Conservation (phyloP, 306 rosid genomes). For the Quercus engelmannii region DNA sequence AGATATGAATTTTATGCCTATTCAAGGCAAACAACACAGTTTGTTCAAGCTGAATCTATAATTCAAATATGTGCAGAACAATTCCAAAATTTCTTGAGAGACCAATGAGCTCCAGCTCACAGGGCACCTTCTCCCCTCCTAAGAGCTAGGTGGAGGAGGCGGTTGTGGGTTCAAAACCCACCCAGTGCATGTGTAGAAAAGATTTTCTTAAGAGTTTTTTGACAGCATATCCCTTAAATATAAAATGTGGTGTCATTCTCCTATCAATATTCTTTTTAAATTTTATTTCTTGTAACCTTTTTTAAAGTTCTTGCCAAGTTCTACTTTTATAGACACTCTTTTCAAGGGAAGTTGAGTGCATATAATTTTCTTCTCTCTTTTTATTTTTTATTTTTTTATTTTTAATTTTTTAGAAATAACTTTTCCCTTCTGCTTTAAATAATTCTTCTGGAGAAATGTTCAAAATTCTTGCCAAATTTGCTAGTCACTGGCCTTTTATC, state of each 20-base stretch:
- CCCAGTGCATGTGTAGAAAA: too few relatives aligned
- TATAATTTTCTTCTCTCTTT: too few relatives aligned
- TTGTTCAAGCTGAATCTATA: neutral
- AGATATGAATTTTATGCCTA: neutral
- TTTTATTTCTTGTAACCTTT: too few relatives aligned
- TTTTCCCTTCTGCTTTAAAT: neutral
- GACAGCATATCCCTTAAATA: neutral
- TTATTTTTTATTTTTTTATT: too few relatives aligned
- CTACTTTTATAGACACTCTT: neutral
- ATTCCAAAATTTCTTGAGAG: neutral
- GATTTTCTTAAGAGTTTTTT: neutral
- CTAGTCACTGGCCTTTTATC: neutral
- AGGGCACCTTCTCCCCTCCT: too few relatives aligned
- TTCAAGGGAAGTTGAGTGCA: neutral
- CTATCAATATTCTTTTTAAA: too few relatives aligned
- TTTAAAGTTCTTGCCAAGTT: neutral
- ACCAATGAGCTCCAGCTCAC: too few relatives aligned
- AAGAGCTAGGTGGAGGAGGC: too few relatives aligned
- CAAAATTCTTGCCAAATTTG: neutral
- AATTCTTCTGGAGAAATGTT: neutral
- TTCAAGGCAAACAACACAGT: neutral
- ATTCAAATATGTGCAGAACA: neutral
- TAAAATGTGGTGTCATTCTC: too few relatives aligned
- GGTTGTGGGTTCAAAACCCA: too few relatives aligned
- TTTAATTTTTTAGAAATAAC: too few relatives aligned